Conservation (phyloP, 192 early-diverging fungal species). For the Rhizophlyctis rosea region DNA sequence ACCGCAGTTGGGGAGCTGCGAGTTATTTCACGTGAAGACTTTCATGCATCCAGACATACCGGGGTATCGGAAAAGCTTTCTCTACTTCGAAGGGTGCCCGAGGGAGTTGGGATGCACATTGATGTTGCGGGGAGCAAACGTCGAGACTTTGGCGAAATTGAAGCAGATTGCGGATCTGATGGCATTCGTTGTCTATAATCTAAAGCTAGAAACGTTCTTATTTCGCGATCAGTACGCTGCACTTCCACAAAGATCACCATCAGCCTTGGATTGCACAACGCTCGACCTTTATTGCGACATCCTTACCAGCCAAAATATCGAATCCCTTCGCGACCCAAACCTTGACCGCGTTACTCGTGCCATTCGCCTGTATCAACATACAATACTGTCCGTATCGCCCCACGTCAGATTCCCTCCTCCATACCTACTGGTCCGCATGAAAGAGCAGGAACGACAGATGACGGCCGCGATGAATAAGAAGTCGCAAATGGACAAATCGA, state of each 20-base stretch:
- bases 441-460: conserved; percentile 26
- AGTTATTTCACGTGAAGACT: conserved; percentile 71
- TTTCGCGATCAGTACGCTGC: conserved; percentile 70
- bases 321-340: neutral
- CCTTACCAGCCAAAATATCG: too few species aligned
- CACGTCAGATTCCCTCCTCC: conserved; percentile 83
- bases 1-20: conserved; percentile 76
- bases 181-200: conserved; percentile 82
- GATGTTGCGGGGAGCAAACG: conserved; percentile 79
- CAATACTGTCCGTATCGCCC: conserved; percentile 84
- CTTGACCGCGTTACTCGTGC: conserved; percentile 9
- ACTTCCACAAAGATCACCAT: neutral
- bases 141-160: conserved; percentile 62
- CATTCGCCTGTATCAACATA: conserved; percentile 61
- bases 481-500: conserved; percentile 2
- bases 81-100: conserved; percentile 85
- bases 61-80: conserved; percentile 77
- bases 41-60: conserved; percentile 79
- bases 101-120: conserved; percentile 80
- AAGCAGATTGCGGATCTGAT: conserved; percentile 83
- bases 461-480: conserved; percentile 16
- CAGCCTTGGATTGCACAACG: neutral
- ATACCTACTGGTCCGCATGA: conserved; percentile 61
- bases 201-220: conserved; percentile 80
- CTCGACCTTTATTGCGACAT: neutral